A percentile compares a stretch with the other conserved stretches of the same genome.
phyloP scores from a whole-genome alignment of 1,139 yeast genomes.

The Kurtzmaniella quercitrusa region DNA sequence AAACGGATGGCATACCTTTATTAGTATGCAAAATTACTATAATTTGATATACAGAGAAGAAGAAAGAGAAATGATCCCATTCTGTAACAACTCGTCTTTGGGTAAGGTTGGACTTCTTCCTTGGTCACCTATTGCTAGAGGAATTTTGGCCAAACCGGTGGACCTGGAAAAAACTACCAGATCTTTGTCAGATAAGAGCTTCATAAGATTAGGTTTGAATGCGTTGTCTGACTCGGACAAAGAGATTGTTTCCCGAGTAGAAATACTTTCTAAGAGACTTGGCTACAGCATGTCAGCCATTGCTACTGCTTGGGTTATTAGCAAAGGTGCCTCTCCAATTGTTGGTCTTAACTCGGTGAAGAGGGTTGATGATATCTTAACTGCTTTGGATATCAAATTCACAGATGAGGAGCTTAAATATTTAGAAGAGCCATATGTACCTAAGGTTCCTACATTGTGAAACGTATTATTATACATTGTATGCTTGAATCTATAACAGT shows the following conservation, averaged over 20 bases:
- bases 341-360: conserved; percentile 48
- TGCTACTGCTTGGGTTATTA: conserved; percentile 52
- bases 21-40: conserved; percentile 57
- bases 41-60: conserved; percentile 56
- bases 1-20: conserved; percentile 50
- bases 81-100: conserved; percentile 32
- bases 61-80: conserved; percentile 56
- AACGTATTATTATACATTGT: too few relatives aligned
- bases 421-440: conserved; percentile 48
- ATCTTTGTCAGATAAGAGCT: conserved; percentile 9
- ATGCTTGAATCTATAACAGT: too few relatives aligned
- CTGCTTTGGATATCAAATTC: conserved; percentile 38
- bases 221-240: conserved; percentile 19
- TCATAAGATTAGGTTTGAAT: conserved; percentile 8
- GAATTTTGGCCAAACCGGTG: conserved; percentile 40
- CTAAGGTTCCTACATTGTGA: conserved; percentile 17
- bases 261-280: conserved; percentile 43
- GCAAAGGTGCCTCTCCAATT: conserved; percentile 50
- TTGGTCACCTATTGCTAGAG: conserved; percentile 50
- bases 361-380: conserved; percentile 51
- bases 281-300: conserved; percentile 48
- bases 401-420: conserved; percentile 41
- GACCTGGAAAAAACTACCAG: conserved; percentile 15
- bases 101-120: conserved; percentile 48
- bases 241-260: conserved; percentile 48